A percentile compares a stretch with the other conserved stretches of the same genome.
phyloP scores from a whole-genome alignment of 1,284 basidiomycete species.

The Cutaneotrichosporon curvatum region DNA sequence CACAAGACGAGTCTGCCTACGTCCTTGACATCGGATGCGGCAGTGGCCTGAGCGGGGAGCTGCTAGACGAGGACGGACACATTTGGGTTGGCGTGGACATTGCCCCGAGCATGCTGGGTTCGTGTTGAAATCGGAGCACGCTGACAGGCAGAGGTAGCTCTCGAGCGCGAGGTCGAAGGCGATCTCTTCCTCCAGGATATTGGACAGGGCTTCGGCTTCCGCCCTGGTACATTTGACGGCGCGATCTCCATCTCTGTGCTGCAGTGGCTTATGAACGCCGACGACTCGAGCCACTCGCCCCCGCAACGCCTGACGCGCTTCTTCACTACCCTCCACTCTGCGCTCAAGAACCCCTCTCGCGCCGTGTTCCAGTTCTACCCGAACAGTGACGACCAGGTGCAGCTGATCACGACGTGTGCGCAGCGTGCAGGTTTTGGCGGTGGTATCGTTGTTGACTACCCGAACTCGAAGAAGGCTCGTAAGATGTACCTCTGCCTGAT shows the following conservation, averaged over 20 bases:
- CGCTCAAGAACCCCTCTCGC: conserved; percentile 81
- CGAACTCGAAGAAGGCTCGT: conserved; percentile 86
- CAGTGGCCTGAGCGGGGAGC: conserved; percentile 95
- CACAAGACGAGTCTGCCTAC: conserved; percentile 65
- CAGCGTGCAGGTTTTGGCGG: conserved; percentile 95
- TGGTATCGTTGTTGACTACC: conserved; percentile 93
- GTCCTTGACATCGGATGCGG: conserved; percentile 97
- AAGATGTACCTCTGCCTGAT: conserved; percentile 88
- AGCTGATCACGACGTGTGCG: conserved; percentile 86
- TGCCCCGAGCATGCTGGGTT: conserved; percentile 92
- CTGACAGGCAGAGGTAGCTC: conserved; percentile 66
- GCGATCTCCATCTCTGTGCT: conserved; percentile 97
- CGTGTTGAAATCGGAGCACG: conserved; percentile 26
- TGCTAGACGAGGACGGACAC: conserved; percentile 84
- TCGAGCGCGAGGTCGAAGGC: conserved; percentile 87
- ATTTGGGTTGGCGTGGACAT: conserved; percentile 94
- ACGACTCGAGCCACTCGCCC: conserved; percentile 85
- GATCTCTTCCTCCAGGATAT: conserved; percentile 90
- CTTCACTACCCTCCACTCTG: conserved; percentile 93
- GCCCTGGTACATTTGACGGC: conserved; percentile 94
- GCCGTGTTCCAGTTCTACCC: conserved; percentile 97
- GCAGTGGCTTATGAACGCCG: conserved; percentile 98
- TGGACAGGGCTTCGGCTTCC: conserved; percentile 87
- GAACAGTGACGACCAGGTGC: conserved; percentile 88
- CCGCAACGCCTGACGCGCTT: conserved; percentile 85